Conservation (phyloP, 2,329 filamentous ascomycete species). For the Trichothecium sympodiale region DNA sequence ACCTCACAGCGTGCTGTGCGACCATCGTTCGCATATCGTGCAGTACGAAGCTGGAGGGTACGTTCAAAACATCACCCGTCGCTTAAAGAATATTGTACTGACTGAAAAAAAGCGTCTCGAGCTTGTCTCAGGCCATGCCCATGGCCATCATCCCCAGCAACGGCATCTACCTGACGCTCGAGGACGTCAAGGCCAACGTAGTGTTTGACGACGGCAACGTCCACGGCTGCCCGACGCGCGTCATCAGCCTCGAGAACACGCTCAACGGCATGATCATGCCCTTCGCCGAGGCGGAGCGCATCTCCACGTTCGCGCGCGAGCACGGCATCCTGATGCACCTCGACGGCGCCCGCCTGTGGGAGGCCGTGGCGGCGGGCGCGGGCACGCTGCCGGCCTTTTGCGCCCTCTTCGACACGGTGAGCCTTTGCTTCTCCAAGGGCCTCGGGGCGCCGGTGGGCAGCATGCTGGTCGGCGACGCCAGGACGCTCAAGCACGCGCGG, state of each 20-base stretch:
- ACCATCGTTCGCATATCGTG: conserved; percentile 68
- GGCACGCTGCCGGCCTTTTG: conserved; percentile 58
- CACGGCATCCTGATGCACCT: conserved; percentile 60
- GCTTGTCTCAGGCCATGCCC: conserved; percentile 60
- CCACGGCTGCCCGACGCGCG: conserved; percentile 66
- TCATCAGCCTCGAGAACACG: conserved; percentile 82
- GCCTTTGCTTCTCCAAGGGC: conserved; percentile 72
- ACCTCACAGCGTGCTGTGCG: conserved; percentile 70
- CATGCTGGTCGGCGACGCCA: conserved; percentile 48
- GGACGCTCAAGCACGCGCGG: conserved; percentile 25
- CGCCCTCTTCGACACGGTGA: conserved; percentile 61
- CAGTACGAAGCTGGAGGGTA: conserved; percentile 53
- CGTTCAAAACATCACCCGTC: conserved; percentile 9
- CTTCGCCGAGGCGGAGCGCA: conserved; percentile 56
- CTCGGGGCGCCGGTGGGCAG: conserved; percentile 73
- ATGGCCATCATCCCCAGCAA: conserved; percentile 58
- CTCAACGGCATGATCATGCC: conserved; percentile 71
- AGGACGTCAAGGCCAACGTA: conserved; percentile 59
- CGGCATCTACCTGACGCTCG: conserved; percentile 61
- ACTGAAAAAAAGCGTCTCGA: conserved; percentile 56
- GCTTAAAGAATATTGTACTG: background rate
- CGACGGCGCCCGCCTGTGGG: conserved; percentile 74
- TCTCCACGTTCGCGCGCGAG: conserved; percentile 56
- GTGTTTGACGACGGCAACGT: conserved; percentile 54
- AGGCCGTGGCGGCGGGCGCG: conserved; percentile 59